Evolutionary conservation across 2,329 filamentous ascomycete genomes (phyloP).

Genomic region (Xylariaceae sp.): DNA sequence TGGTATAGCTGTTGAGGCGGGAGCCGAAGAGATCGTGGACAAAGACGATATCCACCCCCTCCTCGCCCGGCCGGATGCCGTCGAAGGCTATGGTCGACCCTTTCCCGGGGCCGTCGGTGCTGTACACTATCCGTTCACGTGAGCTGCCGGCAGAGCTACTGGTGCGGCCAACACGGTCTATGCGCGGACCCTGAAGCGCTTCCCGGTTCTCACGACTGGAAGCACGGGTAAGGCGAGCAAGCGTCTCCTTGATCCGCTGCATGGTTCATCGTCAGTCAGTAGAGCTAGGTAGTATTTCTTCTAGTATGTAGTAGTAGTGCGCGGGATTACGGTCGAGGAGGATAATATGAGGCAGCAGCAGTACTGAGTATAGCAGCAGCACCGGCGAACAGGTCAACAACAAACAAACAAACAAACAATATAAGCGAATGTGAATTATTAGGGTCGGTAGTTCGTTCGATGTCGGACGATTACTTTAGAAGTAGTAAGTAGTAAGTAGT

Average conservation of each 20-base stretch:
- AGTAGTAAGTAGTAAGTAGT: not conserved
- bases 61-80: conserved; percentile 22
- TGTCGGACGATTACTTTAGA: not conserved
- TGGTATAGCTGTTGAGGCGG: conserved; percentile 26
- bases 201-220: conserved; percentile 25
- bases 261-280: conserved; percentile 25
- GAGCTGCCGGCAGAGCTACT: conserved; percentile 29
- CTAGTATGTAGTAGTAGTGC: not conserved
- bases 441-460: not conserved
- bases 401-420: not conserved
- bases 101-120: conserved; percentile 22
- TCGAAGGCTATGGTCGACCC: conserved; percentile 28
- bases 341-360: not conserved
- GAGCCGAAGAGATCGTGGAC: conserved; percentile 30
- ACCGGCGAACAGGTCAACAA: not conserved
- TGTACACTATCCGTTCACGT: conserved; percentile 24
- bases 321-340: conserved; percentile 6
- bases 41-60: conserved; percentile 30
- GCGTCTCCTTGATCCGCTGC: conserved; percentile 31
- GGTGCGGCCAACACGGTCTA: conserved; percentile 28
- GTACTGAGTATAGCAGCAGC: too few species aligned
- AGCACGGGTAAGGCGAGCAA: conserved; percentile 29
- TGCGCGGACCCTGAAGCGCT: conserved; percentile 21
- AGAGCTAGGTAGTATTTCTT: not conserved
- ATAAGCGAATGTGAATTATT: conserved; percentile 4